These are phyloP conservation scores for Sphaerulina populicola DNA, from an alignment of 2,329 filamentous ascomycete genomes.

Conservation along the genomic window DNA sequence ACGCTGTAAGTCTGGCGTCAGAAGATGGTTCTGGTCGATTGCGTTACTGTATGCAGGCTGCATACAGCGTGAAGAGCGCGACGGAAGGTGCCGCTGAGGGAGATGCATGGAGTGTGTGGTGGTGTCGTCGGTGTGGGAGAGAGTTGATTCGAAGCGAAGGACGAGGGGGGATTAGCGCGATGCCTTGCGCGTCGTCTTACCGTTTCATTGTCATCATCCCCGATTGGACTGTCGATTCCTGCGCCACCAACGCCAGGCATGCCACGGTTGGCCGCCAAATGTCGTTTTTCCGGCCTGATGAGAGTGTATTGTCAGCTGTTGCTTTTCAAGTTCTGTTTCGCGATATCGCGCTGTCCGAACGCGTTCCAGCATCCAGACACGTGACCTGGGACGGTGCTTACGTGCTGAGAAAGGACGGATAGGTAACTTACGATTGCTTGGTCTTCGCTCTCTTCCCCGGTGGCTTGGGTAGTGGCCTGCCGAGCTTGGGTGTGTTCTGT, in stretches of 20 bases:
- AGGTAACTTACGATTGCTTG: conserved; percentile 34
- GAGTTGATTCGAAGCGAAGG: conserved; percentile 35
- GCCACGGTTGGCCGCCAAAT: conserved; percentile 59
- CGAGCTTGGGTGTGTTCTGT: conserved; percentile 25
- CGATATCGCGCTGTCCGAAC: conserved; percentile 15
- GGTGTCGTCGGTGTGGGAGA: conserved; percentile 20
- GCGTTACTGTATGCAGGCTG: conserved; percentile 12
- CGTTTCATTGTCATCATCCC: conserved; percentile 51
- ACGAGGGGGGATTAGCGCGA: conserved; percentile 26
- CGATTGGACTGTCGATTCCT: conserved; percentile 53
- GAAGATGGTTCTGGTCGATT: conserved; percentile 21
- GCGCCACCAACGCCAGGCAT: conserved; percentile 56
- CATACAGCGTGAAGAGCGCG: conserved; percentile 20
- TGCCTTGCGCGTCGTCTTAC: conserved; percentile 39
- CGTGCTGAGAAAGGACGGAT: conserved; percentile 1
- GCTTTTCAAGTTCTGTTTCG: conserved; percentile 6
- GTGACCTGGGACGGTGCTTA: not conserved
- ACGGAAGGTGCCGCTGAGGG: conserved; percentile 22
- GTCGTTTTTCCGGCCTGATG: conserved; percentile 66
- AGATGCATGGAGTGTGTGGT: conserved; percentile 27
- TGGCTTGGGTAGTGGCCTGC: conserved; percentile 22
- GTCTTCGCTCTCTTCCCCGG: conserved; percentile 33
- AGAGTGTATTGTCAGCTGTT: conserved; percentile 24
- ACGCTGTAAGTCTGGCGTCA: conserved; percentile 36
- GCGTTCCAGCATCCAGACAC: not conserved